Conservation (phyloP, 1,139 yeast species). For the Yamadazyma taylorii region DNA sequence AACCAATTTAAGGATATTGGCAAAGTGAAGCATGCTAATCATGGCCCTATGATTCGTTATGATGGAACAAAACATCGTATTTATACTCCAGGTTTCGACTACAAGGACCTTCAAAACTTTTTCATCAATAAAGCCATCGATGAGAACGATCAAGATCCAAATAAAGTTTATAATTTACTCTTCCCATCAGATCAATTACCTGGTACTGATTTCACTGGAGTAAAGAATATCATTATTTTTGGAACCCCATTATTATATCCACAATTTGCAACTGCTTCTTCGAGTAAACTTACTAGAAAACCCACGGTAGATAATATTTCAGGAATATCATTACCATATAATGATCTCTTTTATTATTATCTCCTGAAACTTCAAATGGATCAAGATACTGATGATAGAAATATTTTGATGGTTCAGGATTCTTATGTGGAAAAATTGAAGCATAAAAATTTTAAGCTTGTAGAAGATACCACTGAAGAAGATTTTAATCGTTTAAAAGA, state of each 20-base stretch:
- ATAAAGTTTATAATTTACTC: constrained; percentile 2
- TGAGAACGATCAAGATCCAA: not conserved
- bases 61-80: not conserved
- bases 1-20: not conserved
- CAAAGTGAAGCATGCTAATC: not conserved
- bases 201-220: constrained; percentile 16
- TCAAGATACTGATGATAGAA: constrained; percentile 11
- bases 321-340: constrained; percentile 26
- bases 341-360: constrained; percentile 24
- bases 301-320: constrained; percentile 10
- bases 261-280: constrained; percentile 21
- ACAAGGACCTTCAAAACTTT: not conserved
- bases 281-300: not conserved
- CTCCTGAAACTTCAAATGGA: constrained; percentile 17
- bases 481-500: constrained; percentile 8
- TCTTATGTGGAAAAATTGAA: constrained; percentile 6
- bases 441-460: constrained; percentile 11
- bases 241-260: constrained; percentile 27
- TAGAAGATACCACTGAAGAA: constrained; percentile 20
- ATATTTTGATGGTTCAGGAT: constrained; percentile 17
- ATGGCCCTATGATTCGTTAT: not conserved
- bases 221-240: constrained; percentile 20
- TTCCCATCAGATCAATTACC: constrained; percentile 19
- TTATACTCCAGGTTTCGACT: not conserved
- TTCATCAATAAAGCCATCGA: too few species aligned